These are phyloP conservation scores for Fusarium keratoplasticum DNA, from an alignment of 2,329 filamentous ascomycete species.

Conservation along the genomic window DNA sequence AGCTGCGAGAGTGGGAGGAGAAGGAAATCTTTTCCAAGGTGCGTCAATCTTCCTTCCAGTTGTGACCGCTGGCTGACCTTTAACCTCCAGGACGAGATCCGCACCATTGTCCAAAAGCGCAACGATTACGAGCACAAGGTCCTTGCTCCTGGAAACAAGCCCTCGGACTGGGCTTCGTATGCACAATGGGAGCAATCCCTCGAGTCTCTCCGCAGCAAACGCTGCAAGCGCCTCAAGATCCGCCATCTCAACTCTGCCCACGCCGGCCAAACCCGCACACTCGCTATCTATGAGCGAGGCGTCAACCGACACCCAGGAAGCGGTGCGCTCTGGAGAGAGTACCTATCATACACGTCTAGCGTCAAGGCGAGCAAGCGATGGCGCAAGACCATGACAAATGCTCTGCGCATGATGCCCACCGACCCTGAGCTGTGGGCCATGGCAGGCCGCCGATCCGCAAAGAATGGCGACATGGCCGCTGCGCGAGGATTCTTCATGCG, in stretches of 20 bases:
- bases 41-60: conserved; percentile 32
- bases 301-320: conserved; percentile 87
- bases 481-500: conserved; percentile 89
- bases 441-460: conserved; percentile 81
- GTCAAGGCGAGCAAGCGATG: conserved; percentile 75
- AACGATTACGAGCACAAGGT: conserved; percentile 94
- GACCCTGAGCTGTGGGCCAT: conserved; percentile 89
- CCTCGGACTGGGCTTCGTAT: conserved; percentile 87
- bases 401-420: conserved; percentile 86
- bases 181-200: conserved; percentile 77
- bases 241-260: conserved; percentile 73
- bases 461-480: conserved; percentile 86
- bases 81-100: conserved; percentile 82
- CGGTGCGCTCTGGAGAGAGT: conserved; percentile 87
- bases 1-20: conserved; percentile 90
- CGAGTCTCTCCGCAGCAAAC: conserved; percentile 83
- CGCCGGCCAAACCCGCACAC: conserved; percentile 83
- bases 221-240: conserved; percentile 83
- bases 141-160: conserved; percentile 80
- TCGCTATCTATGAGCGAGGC: conserved; percentile 89
- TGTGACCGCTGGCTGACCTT: conserved; percentile 13
- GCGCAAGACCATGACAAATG: conserved; percentile 72
- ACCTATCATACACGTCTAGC: conserved; percentile 82
- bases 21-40: conserved; percentile 91
- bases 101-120: conserved; percentile 86